phyloP scores from a whole-genome alignment of 139 green algal genomes.

The Coccomyxa sp. region DNA sequence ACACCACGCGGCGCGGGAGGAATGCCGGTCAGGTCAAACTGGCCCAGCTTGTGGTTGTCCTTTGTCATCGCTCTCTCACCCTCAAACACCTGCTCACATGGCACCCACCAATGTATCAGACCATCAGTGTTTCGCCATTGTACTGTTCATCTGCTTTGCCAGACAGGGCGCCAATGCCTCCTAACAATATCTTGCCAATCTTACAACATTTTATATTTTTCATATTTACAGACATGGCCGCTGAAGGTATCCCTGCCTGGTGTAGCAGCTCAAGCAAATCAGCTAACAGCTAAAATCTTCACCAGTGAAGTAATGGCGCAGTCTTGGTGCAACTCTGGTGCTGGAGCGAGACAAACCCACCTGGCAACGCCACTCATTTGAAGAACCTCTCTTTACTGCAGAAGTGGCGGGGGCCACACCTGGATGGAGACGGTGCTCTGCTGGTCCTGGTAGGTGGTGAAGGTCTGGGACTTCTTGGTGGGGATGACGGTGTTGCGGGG shows the following conservation, averaged over 20 bases:
- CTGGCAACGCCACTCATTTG: too few species aligned
- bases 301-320: too few species aligned
- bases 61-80: conserved; percentile 91
- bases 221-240: too few species aligned
- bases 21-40: conserved; percentile 89
- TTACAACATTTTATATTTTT: too few species aligned
- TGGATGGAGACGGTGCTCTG: conserved; percentile 89
- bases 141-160: background rate
- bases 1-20: conserved; percentile 75
- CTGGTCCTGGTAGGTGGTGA: conserved; percentile 98
- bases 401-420: conserved; percentile 26
- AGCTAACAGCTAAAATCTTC: too few species aligned
- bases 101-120: background rate
- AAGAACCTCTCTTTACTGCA: too few species aligned
- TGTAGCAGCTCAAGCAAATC: too few species aligned
- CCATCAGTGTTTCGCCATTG: background rate
- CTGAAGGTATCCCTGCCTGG: too few species aligned
- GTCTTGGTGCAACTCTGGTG: too few species aligned
- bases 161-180: background rate
- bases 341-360: too few species aligned
- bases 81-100: conserved; percentile 65
- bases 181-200: background rate
- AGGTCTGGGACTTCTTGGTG: conserved; percentile 98
- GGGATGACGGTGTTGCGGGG: conserved; percentile 86
- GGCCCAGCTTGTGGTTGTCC: conserved; percentile 92